phyloP scores from a whole-genome alignment of 768 basidiomycete genomes.

The Russula sp. region DNA sequence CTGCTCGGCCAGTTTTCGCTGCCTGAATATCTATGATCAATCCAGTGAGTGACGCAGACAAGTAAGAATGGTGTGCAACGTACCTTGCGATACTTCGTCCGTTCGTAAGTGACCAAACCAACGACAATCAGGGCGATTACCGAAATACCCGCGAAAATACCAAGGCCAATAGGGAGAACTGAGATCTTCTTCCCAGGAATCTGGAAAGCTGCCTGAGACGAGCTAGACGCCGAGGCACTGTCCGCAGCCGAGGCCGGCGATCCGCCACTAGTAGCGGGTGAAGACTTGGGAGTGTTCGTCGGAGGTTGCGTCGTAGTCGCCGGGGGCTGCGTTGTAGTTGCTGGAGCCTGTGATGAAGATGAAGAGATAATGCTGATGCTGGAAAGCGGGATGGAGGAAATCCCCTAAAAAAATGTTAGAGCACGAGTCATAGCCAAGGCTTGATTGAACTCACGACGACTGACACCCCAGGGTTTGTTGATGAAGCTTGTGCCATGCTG shows the following conservation, averaged over 20 bases:
- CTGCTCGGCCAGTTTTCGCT: conserved; percentile 64
- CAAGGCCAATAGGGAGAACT: conserved; percentile 78
- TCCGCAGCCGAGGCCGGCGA: conserved; percentile 23
- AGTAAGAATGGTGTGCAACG: conserved; percentile 24
- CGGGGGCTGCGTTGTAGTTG: conserved; percentile 17
- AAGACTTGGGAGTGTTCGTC: conserved; percentile 20
- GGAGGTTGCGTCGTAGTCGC: conserved; percentile 18
- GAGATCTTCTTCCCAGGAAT: conserved; percentile 69
- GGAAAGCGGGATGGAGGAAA: conserved; percentile 18
- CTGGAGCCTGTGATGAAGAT: conserved; percentile 12
- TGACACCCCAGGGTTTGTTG: neutral
- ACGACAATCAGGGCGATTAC: conserved; percentile 78
- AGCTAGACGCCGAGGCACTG: conserved; percentile 10
- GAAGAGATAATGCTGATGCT: conserved; percentile 8
- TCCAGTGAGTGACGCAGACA: neutral
- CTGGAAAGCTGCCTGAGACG: conserved; percentile 39
- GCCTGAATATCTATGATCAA: conserved; percentile 49
- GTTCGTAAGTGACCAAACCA: conserved; percentile 79
- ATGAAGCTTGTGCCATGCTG: neutral
- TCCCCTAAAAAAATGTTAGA: conserved; percentile 9
- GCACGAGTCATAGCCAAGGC: neutral
- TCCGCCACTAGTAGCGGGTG: conserved; percentile 22
- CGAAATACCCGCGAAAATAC: conserved; percentile 80
- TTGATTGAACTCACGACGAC: conserved; percentile 1
- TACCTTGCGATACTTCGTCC: conserved; percentile 82